Evolutionary conservation across 306 rosid species (phyloP).

Genomic region (Purshia tridentata): DNA sequence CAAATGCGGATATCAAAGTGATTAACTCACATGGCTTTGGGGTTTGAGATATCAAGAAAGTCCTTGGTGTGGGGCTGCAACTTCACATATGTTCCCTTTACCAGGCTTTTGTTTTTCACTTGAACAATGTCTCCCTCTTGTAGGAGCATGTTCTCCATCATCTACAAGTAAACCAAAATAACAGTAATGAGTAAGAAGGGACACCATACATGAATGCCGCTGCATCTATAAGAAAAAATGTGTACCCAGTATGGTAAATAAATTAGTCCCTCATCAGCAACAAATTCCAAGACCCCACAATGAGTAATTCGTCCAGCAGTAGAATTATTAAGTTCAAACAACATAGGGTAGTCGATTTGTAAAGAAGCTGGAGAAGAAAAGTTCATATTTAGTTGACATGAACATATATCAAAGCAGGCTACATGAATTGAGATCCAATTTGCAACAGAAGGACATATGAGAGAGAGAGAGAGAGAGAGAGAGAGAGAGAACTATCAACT

Average conservation of each 20-base stretch:
- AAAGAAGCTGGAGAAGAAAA: slow-evolving; percentile 35
- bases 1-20: slow-evolving; percentile 4
- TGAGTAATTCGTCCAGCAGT: slow-evolving; percentile 34
- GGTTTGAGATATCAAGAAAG: slow-evolving; percentile 53
- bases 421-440: not conserved
- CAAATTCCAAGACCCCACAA: slow-evolving; percentile 58
- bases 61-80: slow-evolving; percentile 60
- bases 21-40: slow-evolving; percentile 52
- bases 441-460: slow-evolving; percentile 1
- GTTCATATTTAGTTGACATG: not conserved
- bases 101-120: slow-evolving; percentile 41
- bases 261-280: slow-evolving; percentile 48
- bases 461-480: slow-evolving; percentile 24
- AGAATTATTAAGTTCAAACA: slow-evolving; percentile 49
- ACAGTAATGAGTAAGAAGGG: slow-evolving; percentile 14
- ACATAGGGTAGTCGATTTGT: slow-evolving; percentile 52
- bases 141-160: slow-evolving; percentile 59
- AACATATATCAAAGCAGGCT: not conserved
- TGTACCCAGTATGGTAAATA: slow-evolving; percentile 49
- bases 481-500: slow-evolving; percentile 13
- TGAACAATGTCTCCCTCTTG: slow-evolving; percentile 43
- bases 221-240: not conserved
- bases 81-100: slow-evolving; percentile 46
- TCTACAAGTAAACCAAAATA: slow-evolving; percentile 22
- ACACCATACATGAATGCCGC: not conserved